Evolutionary conservation across 345 rosid species (phyloP).

Genomic region (Brassica carinata): DNA sequence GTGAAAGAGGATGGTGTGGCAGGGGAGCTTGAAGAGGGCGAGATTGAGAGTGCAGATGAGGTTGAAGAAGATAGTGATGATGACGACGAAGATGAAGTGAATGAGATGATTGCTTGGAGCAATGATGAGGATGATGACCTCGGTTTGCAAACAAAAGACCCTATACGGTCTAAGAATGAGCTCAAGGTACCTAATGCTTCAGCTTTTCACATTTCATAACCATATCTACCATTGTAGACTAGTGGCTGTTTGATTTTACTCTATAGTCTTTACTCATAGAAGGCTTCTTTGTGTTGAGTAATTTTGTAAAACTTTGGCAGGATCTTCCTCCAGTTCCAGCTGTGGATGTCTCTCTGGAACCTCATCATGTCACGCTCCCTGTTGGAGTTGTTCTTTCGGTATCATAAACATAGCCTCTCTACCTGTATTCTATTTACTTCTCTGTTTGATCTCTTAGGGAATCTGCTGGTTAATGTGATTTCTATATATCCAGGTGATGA

Average conservation of each 20-base stretch:
- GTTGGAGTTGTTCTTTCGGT: slow-evolving; percentile 89
- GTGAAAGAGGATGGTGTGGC: slow-evolving; percentile 21
- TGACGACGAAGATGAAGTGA: slow-evolving; percentile 45
- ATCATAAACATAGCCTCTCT: slow-evolving; percentile 6
- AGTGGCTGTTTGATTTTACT: neutral
- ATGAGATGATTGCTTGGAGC: slow-evolving; percentile 54
- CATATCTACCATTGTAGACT: neutral
- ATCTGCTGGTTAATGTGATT: slow-evolving; percentile 15
- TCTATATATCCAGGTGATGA: slow-evolving; percentile 53
- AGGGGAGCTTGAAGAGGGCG: slow-evolving; percentile 49
- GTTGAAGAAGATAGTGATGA: slow-evolving; percentile 37
- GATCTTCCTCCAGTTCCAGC: slow-evolving; percentile 82
- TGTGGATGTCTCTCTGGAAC: slow-evolving; percentile 59
- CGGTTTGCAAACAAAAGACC: slow-evolving; percentile 46
- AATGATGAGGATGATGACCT: slow-evolving; percentile 52
- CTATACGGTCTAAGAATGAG: slow-evolving; percentile 86
- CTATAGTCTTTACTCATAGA: neutral
- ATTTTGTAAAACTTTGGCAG: slow-evolving; percentile 42
- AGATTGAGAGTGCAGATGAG: slow-evolving; percentile 42
- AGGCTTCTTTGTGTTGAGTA: neutral
- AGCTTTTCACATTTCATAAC: slow-evolving; percentile 19
- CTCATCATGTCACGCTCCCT: slow-evolving; percentile 70
- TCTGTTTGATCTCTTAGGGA: slow-evolving; percentile 12
- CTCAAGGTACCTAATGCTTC: slow-evolving; percentile 51
- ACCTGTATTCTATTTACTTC: slow-evolving; percentile 14